A percentile compares a stretch with the other conserved stretches of the same genome.
phyloP scores from a whole-genome alignment of 2,329 filamentous ascomycete genomes.

The Hypoxylon sp. region DNA sequence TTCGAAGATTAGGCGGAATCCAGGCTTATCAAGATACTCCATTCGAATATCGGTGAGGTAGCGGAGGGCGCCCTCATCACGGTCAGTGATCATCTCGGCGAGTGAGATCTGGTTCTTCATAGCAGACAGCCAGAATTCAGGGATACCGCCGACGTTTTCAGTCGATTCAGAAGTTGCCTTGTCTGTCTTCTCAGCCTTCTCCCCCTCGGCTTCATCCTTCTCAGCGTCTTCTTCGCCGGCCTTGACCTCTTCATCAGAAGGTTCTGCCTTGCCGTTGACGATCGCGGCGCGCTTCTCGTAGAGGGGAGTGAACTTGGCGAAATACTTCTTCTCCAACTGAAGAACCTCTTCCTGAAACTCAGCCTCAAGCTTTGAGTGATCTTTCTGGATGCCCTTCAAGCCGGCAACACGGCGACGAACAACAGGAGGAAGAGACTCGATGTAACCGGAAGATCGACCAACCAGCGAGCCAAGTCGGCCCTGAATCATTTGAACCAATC shows the following conservation, averaged over 20 bases:
- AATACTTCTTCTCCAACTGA: slow-evolving; percentile 99
- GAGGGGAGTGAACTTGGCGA: slow-evolving; percentile 96
- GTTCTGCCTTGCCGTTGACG: slow-evolving; percentile 88
- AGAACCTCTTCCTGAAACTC: slow-evolving; percentile 99
- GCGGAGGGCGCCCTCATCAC: slow-evolving; percentile 94
- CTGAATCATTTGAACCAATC: slow-evolving; percentile 97
- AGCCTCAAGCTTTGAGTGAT: slow-evolving; percentile 97
- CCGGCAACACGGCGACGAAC: slow-evolving; percentile 95
- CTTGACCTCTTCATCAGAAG: slow-evolving; percentile 87
- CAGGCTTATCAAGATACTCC: slow-evolving; percentile 98
- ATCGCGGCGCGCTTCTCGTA: slow-evolving; percentile 96
- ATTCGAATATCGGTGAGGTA: slow-evolving; percentile 93
- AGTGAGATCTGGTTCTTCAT: slow-evolving; percentile 99
- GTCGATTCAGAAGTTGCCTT: slow-evolving; percentile 67
- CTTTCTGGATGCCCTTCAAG: slow-evolving; percentile 97
- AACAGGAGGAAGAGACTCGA: slow-evolving; percentile 90
- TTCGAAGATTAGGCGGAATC: slow-evolving; percentile 98
- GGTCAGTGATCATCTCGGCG: slow-evolving; percentile 98
- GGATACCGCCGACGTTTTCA: slow-evolving; percentile 80
- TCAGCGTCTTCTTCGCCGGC: slow-evolving; percentile 85
- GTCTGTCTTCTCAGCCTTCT: slow-evolving; percentile 68
- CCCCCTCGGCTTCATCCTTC: slow-evolving; percentile 69
- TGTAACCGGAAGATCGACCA: slow-evolving; percentile 95
- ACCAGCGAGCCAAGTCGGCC: slow-evolving; percentile 94
- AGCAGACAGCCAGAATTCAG: slow-evolving; percentile 98